Base-by-base conservation (phyloP, 1,284 basidiomycete genomes). In the Papiliotrema nemorosa region DNA sequence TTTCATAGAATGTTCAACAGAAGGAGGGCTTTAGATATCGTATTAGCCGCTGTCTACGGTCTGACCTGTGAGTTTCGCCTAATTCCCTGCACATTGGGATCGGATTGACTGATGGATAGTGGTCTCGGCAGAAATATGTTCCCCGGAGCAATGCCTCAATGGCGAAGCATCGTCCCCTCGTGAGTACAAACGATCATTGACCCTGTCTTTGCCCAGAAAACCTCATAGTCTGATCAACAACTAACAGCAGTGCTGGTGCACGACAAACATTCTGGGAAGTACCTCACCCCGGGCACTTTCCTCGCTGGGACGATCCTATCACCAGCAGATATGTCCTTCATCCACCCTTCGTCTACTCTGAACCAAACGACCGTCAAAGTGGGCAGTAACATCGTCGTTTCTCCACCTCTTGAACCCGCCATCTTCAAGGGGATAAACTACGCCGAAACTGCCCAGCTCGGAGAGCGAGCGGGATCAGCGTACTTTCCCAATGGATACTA, bases 401-500 rank as follows among this genome's bases (percentile, higher is more conserved):
- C 53, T 1, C 51, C 46, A 3, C 68, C 70, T 0, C 34, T 49
- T 12, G 14, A 22, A 2, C 65, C 68, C 2, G 41, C 66, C 10
- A 43, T 57, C 4, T 70, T 65, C 46, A 25, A 43, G 1, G 27
- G 29, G 1, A 21, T 31, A 0, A 14, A 25, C 12, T 69, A 66
- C 42, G n/a, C 35, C 12, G 60, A 61, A 22, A 47, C 22, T n/a
- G 44, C 45, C 2, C 38, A 27, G 16, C 61, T 60, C 59, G 24
- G 24, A 9, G 42, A 41, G 9, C 31, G 31, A 9, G 65, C 62
- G 66, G 52, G 50, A 33, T 64, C 60, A 34, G 42, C 58, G 2
- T 68, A 52, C 37, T 44, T 72, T 3, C 66, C 70, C 0, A 44
- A 52, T 5, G 60, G 57, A 0, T 72, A 62, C 62, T 72, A 68